These are phyloP conservation scores for Apophysomyces trapeziformis DNA, from an alignment of 371 early-diverging fungal genomes.

Conservation along the genomic window DNA sequence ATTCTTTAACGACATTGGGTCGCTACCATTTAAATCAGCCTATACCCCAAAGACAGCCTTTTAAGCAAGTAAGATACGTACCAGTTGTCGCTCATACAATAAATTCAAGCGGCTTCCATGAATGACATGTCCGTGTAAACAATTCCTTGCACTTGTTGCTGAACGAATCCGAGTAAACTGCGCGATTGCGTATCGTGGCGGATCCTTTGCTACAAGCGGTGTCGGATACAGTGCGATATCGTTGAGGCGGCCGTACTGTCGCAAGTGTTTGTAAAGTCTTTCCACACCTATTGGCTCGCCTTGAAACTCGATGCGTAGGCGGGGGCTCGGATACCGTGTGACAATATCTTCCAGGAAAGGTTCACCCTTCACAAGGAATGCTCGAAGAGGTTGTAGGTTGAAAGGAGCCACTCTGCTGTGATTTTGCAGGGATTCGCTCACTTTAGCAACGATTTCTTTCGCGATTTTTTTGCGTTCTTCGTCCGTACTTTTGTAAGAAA, in stretches of 20 bases:
- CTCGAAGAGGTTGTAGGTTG: slow-evolving; percentile 63
- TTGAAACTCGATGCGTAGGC: slow-evolving; percentile 74
- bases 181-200: slow-evolving; percentile 78
- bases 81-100: slow-evolving; percentile 70
- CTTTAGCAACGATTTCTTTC: slow-evolving; percentile 34
- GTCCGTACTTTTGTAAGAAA: slow-evolving; percentile 36
- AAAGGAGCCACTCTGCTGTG: slow-evolving; percentile 60
- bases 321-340: slow-evolving; percentile 69
- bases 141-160: slow-evolving; percentile 90
- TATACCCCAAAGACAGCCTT: background rate
- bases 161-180: slow-evolving; percentile 76
- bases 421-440: slow-evolving; percentile 41
- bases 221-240: slow-evolving; percentile 73
- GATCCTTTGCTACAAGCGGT: slow-evolving; percentile 62
- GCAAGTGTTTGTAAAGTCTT: slow-evolving; percentile 72
- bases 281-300: slow-evolving; percentile 75
- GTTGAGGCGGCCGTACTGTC: slow-evolving; percentile 82
- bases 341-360: slow-evolving; percentile 91
- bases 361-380: slow-evolving; percentile 73
- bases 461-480: slow-evolving; percentile 29
- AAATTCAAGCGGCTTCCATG: slow-evolving; percentile 71
- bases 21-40: slow-evolving; percentile 26
- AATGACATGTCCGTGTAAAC: slow-evolving; percentile 79
- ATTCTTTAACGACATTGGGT: slow-evolving; percentile 68
- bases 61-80: slow-evolving; percentile 13